Evolutionary conservation across 139 green algal genomes (phyloP).

Genomic region (Chlorella sp.): DNA sequence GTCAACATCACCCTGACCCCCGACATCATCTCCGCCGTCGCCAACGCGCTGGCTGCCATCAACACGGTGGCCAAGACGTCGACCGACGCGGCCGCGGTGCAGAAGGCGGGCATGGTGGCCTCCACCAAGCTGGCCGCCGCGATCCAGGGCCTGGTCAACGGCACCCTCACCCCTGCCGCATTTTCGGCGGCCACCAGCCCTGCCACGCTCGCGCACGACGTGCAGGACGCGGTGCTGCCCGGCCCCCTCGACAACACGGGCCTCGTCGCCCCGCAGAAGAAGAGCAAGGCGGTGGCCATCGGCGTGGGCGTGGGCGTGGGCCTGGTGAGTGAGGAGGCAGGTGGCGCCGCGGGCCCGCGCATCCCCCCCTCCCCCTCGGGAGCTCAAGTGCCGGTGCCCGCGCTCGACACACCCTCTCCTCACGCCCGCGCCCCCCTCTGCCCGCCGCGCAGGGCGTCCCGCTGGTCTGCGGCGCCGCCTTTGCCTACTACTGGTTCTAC

Average conservation of each 20-base stretch:
- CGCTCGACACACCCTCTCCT: too few species aligned
- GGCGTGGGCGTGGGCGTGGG: neutral
- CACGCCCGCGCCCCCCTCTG: too few species aligned
- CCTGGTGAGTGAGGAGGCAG: too few species aligned
- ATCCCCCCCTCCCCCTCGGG: too few species aligned
- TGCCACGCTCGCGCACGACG: neutral
- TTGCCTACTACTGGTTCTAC: neutral
- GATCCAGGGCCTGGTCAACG: neutral
- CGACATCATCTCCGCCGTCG: neutral
- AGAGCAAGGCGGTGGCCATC: neutral
- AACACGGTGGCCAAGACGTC: neutral
- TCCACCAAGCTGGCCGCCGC: neutral
- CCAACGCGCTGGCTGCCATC: neutral
- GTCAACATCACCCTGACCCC: neutral
- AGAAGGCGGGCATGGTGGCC: constrained; percentile 1
- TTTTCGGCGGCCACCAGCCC: neutral
- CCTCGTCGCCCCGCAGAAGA: neutral
- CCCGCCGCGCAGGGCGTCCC: too few species aligned
- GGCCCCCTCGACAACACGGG: neutral
- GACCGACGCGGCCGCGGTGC: neutral
- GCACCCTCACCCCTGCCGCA: neutral
- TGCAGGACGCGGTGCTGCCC: neutral
- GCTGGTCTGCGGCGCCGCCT: neutral
- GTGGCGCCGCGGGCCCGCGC: too few species aligned
- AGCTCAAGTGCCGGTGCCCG: too few species aligned